A percentile compares a stretch with the other conserved stretches of the same genome.
Conservation (phyloP, 2,329 filamentous ascomycete genomes). For the Fusarium sp. region DNA sequence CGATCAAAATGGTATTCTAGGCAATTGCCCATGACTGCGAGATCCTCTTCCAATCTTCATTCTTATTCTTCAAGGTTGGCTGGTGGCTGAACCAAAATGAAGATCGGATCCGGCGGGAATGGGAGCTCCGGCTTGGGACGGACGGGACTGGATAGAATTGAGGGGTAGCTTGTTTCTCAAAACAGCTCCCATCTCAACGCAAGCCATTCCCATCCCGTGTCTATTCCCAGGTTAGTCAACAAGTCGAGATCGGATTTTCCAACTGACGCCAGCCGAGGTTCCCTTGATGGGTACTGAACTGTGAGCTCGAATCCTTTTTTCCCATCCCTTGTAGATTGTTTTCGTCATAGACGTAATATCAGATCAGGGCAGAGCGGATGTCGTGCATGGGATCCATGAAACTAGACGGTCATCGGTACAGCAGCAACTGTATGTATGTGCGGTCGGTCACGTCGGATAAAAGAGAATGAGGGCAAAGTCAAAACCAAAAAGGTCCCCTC, state of each 20-base stretch:
- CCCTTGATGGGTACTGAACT: neutral
- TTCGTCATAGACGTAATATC: conserved; percentile 36
- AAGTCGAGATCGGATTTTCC: conserved; percentile 19
- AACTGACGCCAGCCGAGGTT: conserved; percentile 10
- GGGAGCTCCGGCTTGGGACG: conserved; percentile 7
- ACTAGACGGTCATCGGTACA: conserved; percentile 21
- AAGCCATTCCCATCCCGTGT: conserved; percentile 2
- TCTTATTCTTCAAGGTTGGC: conserved; percentile 2
- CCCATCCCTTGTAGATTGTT: conserved; percentile 16
- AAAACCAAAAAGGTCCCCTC: conserved; percentile 28
- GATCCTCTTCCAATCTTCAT: neutral
- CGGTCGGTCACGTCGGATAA: conserved; percentile 31
- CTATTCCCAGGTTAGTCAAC: conserved; percentile 3
- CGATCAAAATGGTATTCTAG: conserved; percentile 5
- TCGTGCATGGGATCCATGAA: conserved; percentile 14
- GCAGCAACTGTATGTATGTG: neutral
- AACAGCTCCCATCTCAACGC: conserved; percentile 1
- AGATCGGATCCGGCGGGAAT: conserved; percentile 29
- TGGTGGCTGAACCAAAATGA: conserved; percentile 30
- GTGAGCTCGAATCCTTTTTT: conserved; percentile 4
- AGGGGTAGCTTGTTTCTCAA: conserved; percentile 34
- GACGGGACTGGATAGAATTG: conserved; percentile 10
- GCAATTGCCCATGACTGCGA: conserved; percentile 18
- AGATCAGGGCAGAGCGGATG: conserved; percentile 39
- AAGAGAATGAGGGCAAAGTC: conserved; percentile 19